Conservation (phyloP, 148 eudicot genomes). For the Dianthus caryophyllus region DNA sequence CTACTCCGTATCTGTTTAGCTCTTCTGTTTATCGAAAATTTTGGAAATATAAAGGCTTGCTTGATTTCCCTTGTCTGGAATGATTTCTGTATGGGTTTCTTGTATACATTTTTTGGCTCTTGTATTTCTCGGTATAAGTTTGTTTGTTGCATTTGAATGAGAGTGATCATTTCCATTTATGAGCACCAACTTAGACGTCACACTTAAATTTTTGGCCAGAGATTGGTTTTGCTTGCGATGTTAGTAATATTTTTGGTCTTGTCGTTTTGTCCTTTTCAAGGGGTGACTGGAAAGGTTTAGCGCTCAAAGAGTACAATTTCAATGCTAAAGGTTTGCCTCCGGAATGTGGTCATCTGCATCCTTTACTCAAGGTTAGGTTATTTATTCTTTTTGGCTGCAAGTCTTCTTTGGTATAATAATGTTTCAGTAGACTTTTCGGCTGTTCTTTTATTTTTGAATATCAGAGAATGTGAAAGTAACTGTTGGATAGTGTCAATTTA, state of each 20-base stretch:
- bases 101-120: background rate
- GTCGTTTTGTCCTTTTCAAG: conserved; percentile 27
- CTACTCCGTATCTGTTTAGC: too few species aligned
- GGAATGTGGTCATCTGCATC: conserved; percentile 89
- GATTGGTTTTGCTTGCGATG: background rate
- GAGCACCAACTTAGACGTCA: background rate
- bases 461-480: background rate
- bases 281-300: conserved; percentile 81
- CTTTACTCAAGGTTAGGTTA: conserved; percentile 76
- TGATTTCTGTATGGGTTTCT: background rate
- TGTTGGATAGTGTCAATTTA: background rate
- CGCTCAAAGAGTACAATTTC: conserved; percentile 89
- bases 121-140: background rate
- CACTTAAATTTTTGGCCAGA: background rate
- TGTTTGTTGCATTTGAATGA: background rate
- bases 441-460: conserved; percentile 8
- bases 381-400: background rate
- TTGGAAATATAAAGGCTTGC: background rate
- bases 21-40: background rate
- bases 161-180: background rate
- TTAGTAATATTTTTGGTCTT: background rate
- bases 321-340: conserved; percentile 77
- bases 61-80: background rate
- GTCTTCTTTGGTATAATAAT: background rate
- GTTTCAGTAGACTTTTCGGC: background rate